Conservation (phyloP, 2,329 filamentous ascomycete genomes). For the Lecanicillium sp. region DNA sequence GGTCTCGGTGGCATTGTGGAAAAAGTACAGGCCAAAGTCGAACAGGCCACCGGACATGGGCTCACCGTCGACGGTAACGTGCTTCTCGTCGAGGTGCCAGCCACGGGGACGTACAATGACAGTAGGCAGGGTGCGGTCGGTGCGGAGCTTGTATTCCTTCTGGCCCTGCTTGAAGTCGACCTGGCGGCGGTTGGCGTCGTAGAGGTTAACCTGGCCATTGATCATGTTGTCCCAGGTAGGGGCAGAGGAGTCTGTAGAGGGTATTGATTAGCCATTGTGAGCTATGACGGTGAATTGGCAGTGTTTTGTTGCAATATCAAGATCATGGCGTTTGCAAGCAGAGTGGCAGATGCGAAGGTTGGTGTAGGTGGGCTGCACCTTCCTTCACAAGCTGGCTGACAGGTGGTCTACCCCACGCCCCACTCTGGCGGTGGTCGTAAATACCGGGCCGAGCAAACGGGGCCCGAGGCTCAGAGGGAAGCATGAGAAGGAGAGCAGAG, state of each 20-base stretch:
- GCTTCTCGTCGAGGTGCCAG: constrained; percentile 98
- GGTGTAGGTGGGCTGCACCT: too few species aligned
- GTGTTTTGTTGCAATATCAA: too few species aligned
- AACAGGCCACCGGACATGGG: constrained; percentile 88
- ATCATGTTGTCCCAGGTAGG: constrained; percentile 99
- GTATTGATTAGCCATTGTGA: constrained; percentile 3
- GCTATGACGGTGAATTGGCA: too few species aligned
- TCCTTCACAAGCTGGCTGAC: constrained; percentile 6
- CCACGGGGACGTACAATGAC: constrained; percentile 91
- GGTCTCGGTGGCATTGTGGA: constrained; percentile 90
- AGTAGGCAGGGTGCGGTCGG: constrained; percentile 75
- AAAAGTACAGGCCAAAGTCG: constrained; percentile 98
- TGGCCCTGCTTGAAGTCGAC: constrained; percentile 92
- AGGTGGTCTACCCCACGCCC: constrained; percentile 4
- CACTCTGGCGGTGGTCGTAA: constrained; percentile 4
- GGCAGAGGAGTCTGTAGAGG: constrained; percentile 69
- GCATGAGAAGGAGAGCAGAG: background rate
- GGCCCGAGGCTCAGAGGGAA: constrained; percentile 5
- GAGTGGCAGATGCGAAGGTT: too few species aligned
- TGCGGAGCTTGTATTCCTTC: constrained; percentile 97
- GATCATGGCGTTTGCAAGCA: too few species aligned
- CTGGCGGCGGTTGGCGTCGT: constrained; percentile 88
- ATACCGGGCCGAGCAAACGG: constrained; percentile 5
- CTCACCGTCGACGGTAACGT: constrained; percentile 91
- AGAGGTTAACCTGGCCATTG: constrained; percentile 94